phyloP scores from a whole-genome alignment of 192 early-diverging fungal species.

The Geranomyces variabilis region DNA sequence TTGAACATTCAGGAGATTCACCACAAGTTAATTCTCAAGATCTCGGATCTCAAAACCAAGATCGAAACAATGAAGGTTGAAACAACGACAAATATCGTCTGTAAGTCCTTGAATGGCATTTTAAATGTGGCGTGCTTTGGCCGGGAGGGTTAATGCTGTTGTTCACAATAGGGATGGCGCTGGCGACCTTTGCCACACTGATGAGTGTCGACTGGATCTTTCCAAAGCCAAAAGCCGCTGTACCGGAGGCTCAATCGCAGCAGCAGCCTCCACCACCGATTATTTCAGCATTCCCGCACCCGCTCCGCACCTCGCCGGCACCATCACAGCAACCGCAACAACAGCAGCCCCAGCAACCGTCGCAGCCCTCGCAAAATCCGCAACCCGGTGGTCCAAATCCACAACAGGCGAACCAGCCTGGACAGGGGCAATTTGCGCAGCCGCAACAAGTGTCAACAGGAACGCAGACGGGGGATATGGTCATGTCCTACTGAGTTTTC shows the following conservation, averaged over 20 bases:
- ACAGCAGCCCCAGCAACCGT: slow-evolving; percentile 5
- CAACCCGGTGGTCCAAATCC: background rate
- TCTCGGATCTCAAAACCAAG: slow-evolving; percentile 83
- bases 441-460: background rate
- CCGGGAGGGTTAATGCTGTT: background rate
- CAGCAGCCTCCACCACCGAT: slow-evolving; percentile 28
- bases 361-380: slow-evolving; percentile 9
- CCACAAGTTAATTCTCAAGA: slow-evolving; percentile 79
- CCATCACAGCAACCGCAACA: slow-evolving; percentile 14
- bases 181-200: slow-evolving; percentile 31
- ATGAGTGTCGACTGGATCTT: slow-evolving; percentile 36
- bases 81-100: slow-evolving; percentile 56
- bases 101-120: slow-evolving; percentile 21
- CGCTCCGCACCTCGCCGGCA: slow-evolving; percentile 14
- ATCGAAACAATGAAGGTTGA: slow-evolving; percentile 90
- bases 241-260: background rate
- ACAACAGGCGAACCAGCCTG: background rate
- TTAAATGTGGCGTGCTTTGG: background rate
- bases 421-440: background rate
- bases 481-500: background rate
- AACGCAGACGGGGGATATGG: slow-evolving; percentile 4
- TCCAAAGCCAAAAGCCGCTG: background rate
- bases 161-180: slow-evolving; percentile 32
- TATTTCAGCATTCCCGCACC: slow-evolving; percentile 35
- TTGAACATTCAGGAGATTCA: slow-evolving; percentile 71